Percentiles rank a stretch among this genome's conserved stretches.
Evolutionary conservation across 202 grass and related monocot genomes (phyloP).

Genomic region (Setaria viridis): DNA sequence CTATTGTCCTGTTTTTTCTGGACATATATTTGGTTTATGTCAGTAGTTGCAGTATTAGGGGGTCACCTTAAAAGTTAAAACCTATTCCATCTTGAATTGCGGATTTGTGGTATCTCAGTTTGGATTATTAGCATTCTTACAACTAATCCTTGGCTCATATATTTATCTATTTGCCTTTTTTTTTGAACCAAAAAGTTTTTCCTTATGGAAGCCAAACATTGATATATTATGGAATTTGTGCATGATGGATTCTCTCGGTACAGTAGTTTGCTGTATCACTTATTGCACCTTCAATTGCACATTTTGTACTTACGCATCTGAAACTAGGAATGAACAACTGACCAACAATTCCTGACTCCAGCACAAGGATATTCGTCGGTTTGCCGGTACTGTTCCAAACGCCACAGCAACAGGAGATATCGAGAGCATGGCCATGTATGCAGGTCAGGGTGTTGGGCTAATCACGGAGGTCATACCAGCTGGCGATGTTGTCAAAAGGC

Average conservation of each 20-base stretch:
- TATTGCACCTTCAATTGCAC: slow-evolving; percentile 38
- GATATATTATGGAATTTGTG: slow-evolving; percentile 34
- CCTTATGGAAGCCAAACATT: not conserved
- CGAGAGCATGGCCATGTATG: slow-evolving; percentile 84
- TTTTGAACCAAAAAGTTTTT: not conserved
- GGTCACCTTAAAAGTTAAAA: not conserved
- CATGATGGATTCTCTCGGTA: slow-evolving; percentile 7
- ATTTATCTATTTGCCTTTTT: not conserved
- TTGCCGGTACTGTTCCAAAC: slow-evolving; percentile 83
- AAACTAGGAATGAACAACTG: slow-evolving; percentile 20
- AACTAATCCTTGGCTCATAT: not conserved
- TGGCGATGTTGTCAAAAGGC: slow-evolving; percentile 65
- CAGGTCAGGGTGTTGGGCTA: slow-evolving; percentile 77
- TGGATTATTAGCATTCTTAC: not conserved
- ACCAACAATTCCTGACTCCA: slow-evolving; percentile 47
- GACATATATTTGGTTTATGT: not conserved
- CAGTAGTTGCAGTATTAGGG: not conserved
- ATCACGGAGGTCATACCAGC: slow-evolving; percentile 81
- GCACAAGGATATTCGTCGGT: slow-evolving; percentile 69
- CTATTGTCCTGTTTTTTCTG: slow-evolving; percentile 9
- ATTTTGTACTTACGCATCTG: slow-evolving; percentile 36
- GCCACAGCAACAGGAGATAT: slow-evolving; percentile 76
- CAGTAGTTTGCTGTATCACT: slow-evolving; percentile 20
- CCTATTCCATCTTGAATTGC: not conserved
- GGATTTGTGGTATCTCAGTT: not conserved